phyloP scores from a whole-genome alignment of 768 basidiomycete species.

The Pisolithus orientalis region DNA sequence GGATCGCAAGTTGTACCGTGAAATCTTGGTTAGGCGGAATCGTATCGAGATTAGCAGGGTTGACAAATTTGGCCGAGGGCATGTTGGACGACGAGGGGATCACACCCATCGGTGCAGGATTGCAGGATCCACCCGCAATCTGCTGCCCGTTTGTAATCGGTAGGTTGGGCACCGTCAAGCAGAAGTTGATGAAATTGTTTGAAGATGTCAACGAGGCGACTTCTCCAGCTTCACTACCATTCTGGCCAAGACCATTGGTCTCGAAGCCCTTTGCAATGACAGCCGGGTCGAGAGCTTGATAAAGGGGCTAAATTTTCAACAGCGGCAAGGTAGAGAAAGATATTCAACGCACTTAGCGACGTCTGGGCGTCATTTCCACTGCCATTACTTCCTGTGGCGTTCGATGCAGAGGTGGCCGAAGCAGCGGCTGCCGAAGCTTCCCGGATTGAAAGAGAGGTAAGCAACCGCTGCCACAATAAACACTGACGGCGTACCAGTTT shows the following conservation, averaged over 20 bases:
- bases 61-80: conserved; percentile 45
- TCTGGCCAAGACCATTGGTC: conserved; percentile 40
- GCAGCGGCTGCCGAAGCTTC: conserved; percentile 3
- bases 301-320: conserved; percentile 10
- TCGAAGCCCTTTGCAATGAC: conserved; percentile 46
- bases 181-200: conserved; percentile 62
- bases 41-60: conserved; percentile 34
- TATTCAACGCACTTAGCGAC: conserved; percentile 18
- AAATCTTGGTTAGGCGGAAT: conserved; percentile 43
- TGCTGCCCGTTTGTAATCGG: conserved; percentile 53
- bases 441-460: background rate
- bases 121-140: conserved; percentile 49
- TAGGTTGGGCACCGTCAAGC: conserved; percentile 35
- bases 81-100: conserved; percentile 43
- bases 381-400: conserved; percentile 2
- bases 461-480: background rate
- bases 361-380: conserved; percentile 36
- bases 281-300: conserved; percentile 43
- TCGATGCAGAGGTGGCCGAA: conserved; percentile 10
- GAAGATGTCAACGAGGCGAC: conserved; percentile 45
- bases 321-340: conserved; percentile 7
- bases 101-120: conserved; percentile 50
- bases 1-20: conserved; percentile 44
- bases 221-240: conserved; percentile 36
- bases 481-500: background rate